Evolutionary conservation across 371 early-diverging fungal genomes (phyloP).

Genomic region (Mortierella sp.): DNA sequence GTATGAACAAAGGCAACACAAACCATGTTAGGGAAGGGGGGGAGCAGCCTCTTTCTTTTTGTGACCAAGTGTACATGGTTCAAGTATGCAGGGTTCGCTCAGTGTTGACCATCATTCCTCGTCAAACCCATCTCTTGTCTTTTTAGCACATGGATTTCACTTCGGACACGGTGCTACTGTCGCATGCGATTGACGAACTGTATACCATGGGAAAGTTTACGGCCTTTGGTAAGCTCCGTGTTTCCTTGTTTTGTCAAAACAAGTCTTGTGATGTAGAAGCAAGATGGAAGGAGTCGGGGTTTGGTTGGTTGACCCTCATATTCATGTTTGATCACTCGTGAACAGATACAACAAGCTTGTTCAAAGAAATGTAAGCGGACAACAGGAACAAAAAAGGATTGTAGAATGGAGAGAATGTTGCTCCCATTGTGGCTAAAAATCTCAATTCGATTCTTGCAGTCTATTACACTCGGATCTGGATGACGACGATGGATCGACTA

Average conservation of each 20-base stretch:
- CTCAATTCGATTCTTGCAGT: conserved; percentile 1
- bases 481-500: conserved; percentile 18
- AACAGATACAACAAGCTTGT: conserved; percentile 25
- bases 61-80: no score
- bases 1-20: no score
- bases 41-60: no score
- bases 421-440: background rate
- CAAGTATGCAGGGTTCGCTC: no score
- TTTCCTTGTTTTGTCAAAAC: background rate
- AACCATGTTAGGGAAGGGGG: no score
- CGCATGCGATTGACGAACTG: conserved; percentile 42
- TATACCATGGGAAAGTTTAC: conserved; percentile 47
- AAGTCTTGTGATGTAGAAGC: no score
- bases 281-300: no score
- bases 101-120: no score
- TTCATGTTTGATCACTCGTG: background rate
- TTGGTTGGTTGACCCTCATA: no score
- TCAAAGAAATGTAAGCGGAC: conserved; percentile 22
- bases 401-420: background rate
- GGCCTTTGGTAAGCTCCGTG: conserved; percentile 32
- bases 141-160: conserved; percentile 49
- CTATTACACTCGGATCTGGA: conserved; percentile 20
- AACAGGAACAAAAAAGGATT: background rate
- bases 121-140: background rate
- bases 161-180: conserved; percentile 21